Percentiles rank a stretch among this genome's conserved stretches.
These are phyloP conservation scores for Ophiostoma sp. DNA, from an alignment of 2,329 filamentous ascomycete species.

Conservation along the genomic window DNA sequence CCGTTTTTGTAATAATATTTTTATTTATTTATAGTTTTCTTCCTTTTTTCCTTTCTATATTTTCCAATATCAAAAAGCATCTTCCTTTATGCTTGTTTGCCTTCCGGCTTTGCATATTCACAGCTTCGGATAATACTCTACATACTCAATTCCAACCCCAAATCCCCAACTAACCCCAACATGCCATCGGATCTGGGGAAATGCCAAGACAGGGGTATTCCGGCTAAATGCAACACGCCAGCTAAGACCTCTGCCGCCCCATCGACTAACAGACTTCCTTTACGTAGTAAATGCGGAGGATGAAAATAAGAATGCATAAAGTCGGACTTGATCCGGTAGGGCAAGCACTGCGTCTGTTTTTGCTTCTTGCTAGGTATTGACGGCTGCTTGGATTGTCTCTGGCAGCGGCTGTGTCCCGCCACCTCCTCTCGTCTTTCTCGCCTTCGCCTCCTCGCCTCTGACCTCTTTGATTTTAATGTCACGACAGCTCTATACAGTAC, in stretches of 20 bases:
- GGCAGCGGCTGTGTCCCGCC: not conserved
- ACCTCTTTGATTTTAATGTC: too few species aligned
- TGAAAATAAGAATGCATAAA: not conserved
- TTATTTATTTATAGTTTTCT: not conserved
- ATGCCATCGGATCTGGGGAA: slow-evolving; percentile 13
- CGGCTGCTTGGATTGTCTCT: not conserved
- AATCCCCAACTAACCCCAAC: slow-evolving; percentile 1
- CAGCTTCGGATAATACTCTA: not conserved
- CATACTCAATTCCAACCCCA: not conserved
- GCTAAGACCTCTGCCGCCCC: not conserved
- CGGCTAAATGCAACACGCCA: slow-evolving; percentile 8
- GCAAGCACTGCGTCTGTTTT: not conserved
- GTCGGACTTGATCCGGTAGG: slow-evolving; percentile 9
- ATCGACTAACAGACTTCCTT: slow-evolving; percentile 2
- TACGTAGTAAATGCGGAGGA: not conserved
- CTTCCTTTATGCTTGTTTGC: not conserved
- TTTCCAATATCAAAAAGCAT: not conserved
- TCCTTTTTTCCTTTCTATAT: not conserved
- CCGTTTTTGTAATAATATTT: not conserved
- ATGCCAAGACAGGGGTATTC: slow-evolving; percentile 7
- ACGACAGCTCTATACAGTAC: not conserved
- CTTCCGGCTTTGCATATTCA: not conserved
- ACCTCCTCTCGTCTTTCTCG: not conserved
- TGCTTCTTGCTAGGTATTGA: not conserved
- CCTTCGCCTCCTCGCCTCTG: not conserved